Evolutionary conservation across 2,329 filamentous ascomycete species (phyloP).

Genomic region (Pseudocercospora macadamiae): DNA sequence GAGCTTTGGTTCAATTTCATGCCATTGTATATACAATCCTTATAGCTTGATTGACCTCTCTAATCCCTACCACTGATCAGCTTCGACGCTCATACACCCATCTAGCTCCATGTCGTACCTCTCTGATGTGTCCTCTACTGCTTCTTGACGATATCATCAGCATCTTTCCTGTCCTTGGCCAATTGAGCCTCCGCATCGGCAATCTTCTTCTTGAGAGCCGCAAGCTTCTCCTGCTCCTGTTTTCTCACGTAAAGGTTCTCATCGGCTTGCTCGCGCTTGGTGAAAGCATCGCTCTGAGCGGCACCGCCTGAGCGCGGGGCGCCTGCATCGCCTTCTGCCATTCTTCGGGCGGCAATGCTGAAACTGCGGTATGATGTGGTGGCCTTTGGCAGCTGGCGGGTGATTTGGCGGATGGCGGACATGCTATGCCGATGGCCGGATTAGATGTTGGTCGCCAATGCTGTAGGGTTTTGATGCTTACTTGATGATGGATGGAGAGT

Average conservation of each 20-base stretch:
- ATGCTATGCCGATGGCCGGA: conserved; percentile 27
- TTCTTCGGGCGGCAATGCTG: conserved; percentile 46
- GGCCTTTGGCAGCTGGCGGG: conserved; percentile 44
- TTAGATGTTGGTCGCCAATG: conserved; percentile 13
- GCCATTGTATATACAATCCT: background rate
- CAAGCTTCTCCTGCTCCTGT: conserved; percentile 83
- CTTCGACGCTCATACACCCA: background rate
- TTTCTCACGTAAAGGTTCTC: conserved; percentile 84
- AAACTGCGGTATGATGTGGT: conserved; percentile 44
- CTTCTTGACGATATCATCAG: conserved; percentile 27
- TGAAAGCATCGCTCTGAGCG: conserved; percentile 78
- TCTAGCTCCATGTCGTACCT: background rate
- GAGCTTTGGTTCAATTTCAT: background rate
- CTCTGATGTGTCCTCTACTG: conserved; percentile 14
- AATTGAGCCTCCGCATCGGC: conserved; percentile 32
- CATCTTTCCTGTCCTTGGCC: conserved; percentile 36
- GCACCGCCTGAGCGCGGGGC: conserved; percentile 45
- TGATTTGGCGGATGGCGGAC: conserved; percentile 36
- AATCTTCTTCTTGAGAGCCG: conserved; percentile 41
- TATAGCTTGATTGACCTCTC: background rate
- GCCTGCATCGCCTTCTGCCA: conserved; percentile 50
- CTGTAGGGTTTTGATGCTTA: conserved; percentile 10
- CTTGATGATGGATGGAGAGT: conserved; percentile 4
- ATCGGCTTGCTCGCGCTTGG: conserved; percentile 82
- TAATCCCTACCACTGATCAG: background rate